Evolutionary conservation across 305 asterid species (phyloP).

Genomic region (Petunia hybrid): DNA sequence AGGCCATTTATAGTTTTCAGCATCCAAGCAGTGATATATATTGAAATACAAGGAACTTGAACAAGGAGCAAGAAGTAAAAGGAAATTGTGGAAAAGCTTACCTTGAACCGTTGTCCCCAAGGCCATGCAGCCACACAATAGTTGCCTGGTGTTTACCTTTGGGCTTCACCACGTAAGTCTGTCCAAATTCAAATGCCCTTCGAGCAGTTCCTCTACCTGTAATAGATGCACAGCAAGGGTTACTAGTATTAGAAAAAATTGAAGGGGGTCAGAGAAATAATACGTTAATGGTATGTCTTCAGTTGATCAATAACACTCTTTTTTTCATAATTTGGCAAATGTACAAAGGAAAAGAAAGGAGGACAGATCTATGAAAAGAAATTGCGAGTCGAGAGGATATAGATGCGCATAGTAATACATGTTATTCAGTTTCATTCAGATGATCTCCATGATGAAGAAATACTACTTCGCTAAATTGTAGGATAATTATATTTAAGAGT

Average conservation of each 20-base stretch:
- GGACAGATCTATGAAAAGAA: neutral
- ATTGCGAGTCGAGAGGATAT: neutral
- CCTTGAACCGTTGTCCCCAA: slow-evolving; percentile 87
- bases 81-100: slow-evolving; percentile 36
- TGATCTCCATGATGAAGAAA: slow-evolving; percentile 3
- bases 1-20: neutral
- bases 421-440: neutral
- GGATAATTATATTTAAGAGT: neutral
- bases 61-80: slow-evolving; percentile 29
- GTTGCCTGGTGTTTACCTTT: slow-evolving; percentile 90
- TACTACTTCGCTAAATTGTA: neutral
- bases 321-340: neutral
- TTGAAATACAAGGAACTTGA: slow-evolving; percentile 11
- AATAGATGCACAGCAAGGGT: slow-evolving; percentile 21
- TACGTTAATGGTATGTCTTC: slow-evolving; percentile 6
- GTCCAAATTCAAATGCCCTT: slow-evolving; percentile 77
- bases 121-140: slow-evolving; percentile 91
- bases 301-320: slow-evolving; percentile 8
- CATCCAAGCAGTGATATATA: slow-evolving; percentile 23
- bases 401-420: neutral
- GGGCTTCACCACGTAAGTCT: slow-evolving; percentile 79
- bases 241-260: slow-evolving; percentile 3
- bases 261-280: slow-evolving; percentile 27
- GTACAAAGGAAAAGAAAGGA: neutral
- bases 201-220: slow-evolving; percentile 61